These are phyloP conservation scores for Microthlaspi erraticum DNA, from an alignment of 345 rosid genomes.

Conservation along the genomic window DNA sequence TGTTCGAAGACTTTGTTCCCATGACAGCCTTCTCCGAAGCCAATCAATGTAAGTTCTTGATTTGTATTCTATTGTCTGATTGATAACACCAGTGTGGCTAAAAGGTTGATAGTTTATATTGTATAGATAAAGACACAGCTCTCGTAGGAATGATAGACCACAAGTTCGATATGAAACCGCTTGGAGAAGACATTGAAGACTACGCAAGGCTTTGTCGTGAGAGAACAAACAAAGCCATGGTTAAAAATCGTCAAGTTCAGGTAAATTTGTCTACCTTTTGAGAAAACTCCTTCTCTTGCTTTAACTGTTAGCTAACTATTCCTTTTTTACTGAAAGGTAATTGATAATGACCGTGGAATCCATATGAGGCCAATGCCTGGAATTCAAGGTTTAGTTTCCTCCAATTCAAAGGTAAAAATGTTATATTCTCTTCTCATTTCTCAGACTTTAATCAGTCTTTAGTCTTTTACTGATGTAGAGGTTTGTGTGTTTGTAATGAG, in stretches of 20 bases:
- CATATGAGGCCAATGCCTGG: constrained; percentile 84
- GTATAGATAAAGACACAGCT: constrained; percentile 34
- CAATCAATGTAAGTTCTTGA: constrained; percentile 58
- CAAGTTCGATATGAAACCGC: constrained; percentile 95
- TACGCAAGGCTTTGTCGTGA: constrained; percentile 90
- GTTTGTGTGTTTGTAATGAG: too few relatives aligned
- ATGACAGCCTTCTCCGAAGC: constrained; percentile 76
- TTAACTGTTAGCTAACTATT: background rate
- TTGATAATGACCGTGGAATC: constrained; percentile 86
- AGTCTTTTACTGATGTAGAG: too few relatives aligned
- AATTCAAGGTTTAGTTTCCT: constrained; percentile 60
- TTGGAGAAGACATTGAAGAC: constrained; percentile 70
- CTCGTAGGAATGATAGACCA: constrained; percentile 84
- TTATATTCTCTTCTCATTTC: constrained; percentile 2
- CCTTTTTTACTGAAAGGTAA: constrained; percentile 53
- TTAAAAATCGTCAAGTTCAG: constrained; percentile 84
- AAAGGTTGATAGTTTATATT: background rate
- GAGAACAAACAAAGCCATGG: constrained; percentile 85
- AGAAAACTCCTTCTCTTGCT: constrained; percentile 1
- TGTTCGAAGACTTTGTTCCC: constrained; percentile 90
- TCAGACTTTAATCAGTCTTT: too few relatives aligned
- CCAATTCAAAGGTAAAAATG: constrained; percentile 57
- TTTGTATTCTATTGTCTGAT: constrained; percentile 9
- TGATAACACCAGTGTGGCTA: too few relatives aligned
- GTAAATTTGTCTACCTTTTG: constrained; percentile 28